These are phyloP conservation scores for Malus sylvestris DNA, from an alignment of 306 rosid genomes.

Conservation along the genomic window DNA sequence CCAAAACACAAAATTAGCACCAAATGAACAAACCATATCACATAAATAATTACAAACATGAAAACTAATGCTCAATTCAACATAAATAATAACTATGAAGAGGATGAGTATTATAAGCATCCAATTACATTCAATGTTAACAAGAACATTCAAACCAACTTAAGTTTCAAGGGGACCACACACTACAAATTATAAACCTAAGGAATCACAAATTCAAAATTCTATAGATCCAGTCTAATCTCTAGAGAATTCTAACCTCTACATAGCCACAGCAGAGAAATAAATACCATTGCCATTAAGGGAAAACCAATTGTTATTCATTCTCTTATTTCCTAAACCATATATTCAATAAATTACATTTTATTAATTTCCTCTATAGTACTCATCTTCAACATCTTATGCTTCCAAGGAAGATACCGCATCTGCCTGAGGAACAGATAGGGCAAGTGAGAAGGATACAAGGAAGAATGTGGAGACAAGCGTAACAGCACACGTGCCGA, in stretches of 20 bases:
- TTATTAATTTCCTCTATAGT: not conserved
- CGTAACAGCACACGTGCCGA: too few relatives aligned
- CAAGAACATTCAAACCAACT: not conserved
- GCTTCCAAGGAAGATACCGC: too few relatives aligned
- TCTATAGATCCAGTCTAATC: not conserved
- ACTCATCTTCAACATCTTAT: too few relatives aligned
- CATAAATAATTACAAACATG: not conserved
- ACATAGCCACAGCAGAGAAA: not conserved
- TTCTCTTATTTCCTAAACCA: not conserved
- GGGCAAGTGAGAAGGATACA: too few relatives aligned
- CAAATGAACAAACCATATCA: slow-evolving; percentile 4
- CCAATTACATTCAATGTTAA: not conserved
- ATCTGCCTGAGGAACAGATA: too few relatives aligned
- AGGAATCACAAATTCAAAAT: not conserved
- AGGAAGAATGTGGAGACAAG: too few relatives aligned
- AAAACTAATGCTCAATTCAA: not conserved
- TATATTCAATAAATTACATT: not conserved
- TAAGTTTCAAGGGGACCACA: not conserved
- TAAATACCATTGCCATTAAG: not conserved
- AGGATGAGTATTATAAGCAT: not conserved
- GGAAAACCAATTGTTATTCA: not conserved
- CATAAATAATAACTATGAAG: not conserved
- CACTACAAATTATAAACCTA: not conserved
- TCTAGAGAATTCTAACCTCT: not conserved
- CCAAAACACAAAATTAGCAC: slow-evolving; percentile 10